Percentiles rank a stretch among this genome's conserved stretches.
These are phyloP conservation scores for Diaporthe citri DNA, from an alignment of 2,329 filamentous ascomycete species.

Conservation along the genomic window DNA sequence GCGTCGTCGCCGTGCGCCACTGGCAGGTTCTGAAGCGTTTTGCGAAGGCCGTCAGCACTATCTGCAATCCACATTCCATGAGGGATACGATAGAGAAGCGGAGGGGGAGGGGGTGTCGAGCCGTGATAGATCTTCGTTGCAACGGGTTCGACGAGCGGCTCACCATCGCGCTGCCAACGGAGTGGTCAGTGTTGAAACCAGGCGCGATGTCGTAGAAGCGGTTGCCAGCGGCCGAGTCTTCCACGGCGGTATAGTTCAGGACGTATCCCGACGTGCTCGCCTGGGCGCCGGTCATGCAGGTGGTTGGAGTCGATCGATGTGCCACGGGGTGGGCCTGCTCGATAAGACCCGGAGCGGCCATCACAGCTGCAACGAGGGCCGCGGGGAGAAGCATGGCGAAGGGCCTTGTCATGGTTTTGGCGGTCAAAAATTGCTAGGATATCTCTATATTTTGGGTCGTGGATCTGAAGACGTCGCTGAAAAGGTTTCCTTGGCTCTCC, in stretches of 20 bases:
- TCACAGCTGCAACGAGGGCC: background rate
- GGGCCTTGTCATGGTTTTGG: background rate
- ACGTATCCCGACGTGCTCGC: conserved; percentile 10
- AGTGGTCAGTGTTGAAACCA: conserved; percentile 27
- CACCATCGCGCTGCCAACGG: conserved; percentile 38
- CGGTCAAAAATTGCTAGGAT: background rate
- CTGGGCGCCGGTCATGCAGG: conserved; percentile 30
- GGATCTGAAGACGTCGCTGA: background rate
- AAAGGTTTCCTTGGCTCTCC: too few relatives aligned
- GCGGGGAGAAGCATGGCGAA: background rate
- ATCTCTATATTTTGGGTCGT: background rate
- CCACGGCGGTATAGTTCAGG: conserved; percentile 32
- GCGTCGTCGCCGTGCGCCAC: conserved; percentile 34
- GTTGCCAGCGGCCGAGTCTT: conserved; percentile 12
- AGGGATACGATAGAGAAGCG: background rate
- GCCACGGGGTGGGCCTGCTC: background rate
- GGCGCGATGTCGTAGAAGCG: conserved; percentile 37
- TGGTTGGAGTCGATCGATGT: background rate
- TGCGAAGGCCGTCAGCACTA: background rate
- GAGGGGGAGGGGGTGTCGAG: background rate
- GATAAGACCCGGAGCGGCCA: background rate
- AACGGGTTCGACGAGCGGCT: background rate
- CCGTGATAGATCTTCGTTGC: background rate
- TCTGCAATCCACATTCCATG: background rate
- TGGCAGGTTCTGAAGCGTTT: conserved; percentile 36